Evolutionary conservation across 176 grass and related monocot species (phyloP).

Genomic region (Cymbopogon citratus): DNA sequence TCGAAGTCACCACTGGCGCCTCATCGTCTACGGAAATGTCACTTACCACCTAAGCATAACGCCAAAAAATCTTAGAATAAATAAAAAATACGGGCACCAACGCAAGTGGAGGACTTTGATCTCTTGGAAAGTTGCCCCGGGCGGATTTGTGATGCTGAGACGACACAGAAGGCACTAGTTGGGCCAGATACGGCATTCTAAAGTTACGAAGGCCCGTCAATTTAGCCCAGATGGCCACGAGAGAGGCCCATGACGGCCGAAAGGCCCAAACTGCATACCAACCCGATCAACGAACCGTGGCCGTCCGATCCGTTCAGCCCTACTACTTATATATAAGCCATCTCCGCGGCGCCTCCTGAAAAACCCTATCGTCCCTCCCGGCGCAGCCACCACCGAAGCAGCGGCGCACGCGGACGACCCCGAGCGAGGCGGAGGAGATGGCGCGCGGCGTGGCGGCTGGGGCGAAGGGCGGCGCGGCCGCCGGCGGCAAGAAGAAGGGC

Average conservation of each 20-base stretch:
- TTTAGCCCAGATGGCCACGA: not conserved
- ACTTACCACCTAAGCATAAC: no score
- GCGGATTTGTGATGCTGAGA: no score
- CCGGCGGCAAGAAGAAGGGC: constrained; percentile 70
- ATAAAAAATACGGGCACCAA: no score
- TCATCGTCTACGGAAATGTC: no score
- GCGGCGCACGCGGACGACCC: not conserved
- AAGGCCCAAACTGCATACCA: not conserved
- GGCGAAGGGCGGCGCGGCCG: constrained; percentile 39
- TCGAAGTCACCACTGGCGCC: no score
- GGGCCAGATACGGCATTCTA: no score
- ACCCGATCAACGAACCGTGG: not conserved
- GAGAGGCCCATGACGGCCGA: not conserved
- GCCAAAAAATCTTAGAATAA: no score
- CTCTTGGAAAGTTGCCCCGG: no score
- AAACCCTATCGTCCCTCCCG: constrained; percentile 29
- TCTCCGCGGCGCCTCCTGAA: not conserved
- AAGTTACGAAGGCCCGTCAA: no score
- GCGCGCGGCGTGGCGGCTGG: constrained; percentile 33
- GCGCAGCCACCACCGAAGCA: constrained; percentile 25
- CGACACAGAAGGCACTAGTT: not conserved
- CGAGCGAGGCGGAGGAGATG: constrained; percentile 25
- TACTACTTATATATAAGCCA: constrained; percentile 42
- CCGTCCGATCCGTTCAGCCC: constrained; percentile 32
- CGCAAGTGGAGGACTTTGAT: no score